Conservation (phyloP, 257 asterid genomes). For the Penstemon newberryi region DNA sequence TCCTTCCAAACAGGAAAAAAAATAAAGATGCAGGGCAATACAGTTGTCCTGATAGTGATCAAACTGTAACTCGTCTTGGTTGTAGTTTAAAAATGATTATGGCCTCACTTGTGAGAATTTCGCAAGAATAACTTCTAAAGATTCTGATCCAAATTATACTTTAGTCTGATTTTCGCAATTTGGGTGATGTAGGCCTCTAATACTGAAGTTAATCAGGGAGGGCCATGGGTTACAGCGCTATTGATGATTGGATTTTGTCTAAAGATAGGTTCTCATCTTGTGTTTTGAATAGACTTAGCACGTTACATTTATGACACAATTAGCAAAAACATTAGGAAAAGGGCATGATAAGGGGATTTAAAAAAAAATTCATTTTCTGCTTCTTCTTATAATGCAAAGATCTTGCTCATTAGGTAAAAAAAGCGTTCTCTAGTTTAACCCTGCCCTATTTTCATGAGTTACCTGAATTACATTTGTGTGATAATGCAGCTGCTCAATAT, state of each 20-base stretch:
- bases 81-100: conserved; percentile 4
- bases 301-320: no score
- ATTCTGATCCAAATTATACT: conserved; percentile 1
- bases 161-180: neutral
- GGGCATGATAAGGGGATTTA: no score
- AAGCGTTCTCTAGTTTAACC: neutral
- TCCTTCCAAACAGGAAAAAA: neutral
- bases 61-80: conserved; percentile 11
- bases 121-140: neutral
- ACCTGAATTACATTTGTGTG: neutral
- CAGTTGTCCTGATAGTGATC: neutral
- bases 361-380: no score
- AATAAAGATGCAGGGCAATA: conserved; percentile 6
- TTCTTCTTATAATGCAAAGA: neutral
- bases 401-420: conserved; percentile 6
- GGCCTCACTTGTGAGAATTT: conserved; percentile 1
- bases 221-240: neutral
- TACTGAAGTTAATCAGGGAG: neutral
- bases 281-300: no score
- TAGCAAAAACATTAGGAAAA: no score
- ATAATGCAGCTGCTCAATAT: neutral
- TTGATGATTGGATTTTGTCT: neutral
- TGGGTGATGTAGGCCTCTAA: neutral
- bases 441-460: neutral
- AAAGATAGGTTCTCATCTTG: no score